Evolutionary conservation across 1,139 yeast genomes (phyloP).

Genomic region (Suhomyces maxii): DNA sequence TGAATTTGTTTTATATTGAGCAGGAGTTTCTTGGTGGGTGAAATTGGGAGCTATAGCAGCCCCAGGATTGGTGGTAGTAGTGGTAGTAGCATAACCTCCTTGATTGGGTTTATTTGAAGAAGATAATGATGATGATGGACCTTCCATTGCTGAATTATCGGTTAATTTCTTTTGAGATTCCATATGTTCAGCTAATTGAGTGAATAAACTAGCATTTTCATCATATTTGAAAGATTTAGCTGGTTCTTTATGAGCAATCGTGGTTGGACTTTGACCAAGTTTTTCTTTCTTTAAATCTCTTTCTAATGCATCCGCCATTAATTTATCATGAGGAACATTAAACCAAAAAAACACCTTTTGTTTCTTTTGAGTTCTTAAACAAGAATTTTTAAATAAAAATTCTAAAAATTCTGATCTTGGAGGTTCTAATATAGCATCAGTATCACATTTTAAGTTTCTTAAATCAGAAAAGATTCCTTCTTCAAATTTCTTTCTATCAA

Average conservation of each 20-base stretch:
- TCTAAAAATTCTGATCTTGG: conserved; percentile 87
- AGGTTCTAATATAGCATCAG: conserved; percentile 84
- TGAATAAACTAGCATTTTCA: conserved; percentile 44
- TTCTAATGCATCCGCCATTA: conserved; percentile 92
- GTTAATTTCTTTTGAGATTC: conserved; percentile 29
- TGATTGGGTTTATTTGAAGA: not conserved
- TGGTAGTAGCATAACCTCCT: not conserved
- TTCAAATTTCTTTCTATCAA: conserved; percentile 90
- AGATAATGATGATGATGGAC: not conserved
- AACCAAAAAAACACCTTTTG: conserved; percentile 98
- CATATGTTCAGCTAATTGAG: conserved; percentile 51
- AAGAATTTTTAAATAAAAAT: conserved; percentile 80
- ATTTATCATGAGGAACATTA: conserved; percentile 89
- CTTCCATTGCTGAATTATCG: conserved; percentile 8
- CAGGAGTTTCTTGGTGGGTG: conserved; percentile 27
- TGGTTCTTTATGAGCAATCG: conserved; percentile 60
- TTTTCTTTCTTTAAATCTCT: conserved; percentile 84
- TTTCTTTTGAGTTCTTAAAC: conserved; percentile 92
- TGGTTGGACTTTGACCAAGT: conserved; percentile 56
- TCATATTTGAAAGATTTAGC: conserved; percentile 62
- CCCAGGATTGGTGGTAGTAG: not conserved
- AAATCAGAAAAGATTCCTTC: conserved; percentile 94
- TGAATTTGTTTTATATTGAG: conserved; percentile 21
- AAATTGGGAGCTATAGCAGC: conserved; percentile 16
- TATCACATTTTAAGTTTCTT: conserved; percentile 81